Percentiles rank a stretch among this genome's conserved stretches.
These are phyloP conservation scores for Lolium multiflorum DNA, from an alignment of 176 grass and related monocot genomes.

Conservation along the genomic window DNA sequence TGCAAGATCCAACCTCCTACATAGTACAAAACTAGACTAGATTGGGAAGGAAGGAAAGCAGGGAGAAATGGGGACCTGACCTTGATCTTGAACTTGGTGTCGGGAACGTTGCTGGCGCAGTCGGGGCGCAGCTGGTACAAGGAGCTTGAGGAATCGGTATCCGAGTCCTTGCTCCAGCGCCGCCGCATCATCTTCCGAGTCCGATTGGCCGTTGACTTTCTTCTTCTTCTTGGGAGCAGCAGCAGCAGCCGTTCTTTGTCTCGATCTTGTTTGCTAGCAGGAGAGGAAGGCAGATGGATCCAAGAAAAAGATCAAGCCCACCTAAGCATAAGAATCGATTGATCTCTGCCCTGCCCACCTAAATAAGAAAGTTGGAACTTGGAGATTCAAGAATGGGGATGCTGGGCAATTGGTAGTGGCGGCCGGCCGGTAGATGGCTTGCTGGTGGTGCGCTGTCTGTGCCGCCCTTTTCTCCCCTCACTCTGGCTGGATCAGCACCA, in stretches of 20 bases:
- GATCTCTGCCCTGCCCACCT: too few relatives aligned
- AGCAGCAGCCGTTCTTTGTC: too few relatives aligned
- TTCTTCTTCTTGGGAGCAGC: not conserved
- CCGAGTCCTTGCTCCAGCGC: conserved; percentile 22
- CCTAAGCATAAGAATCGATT: too few relatives aligned
- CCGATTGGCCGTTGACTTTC: conserved; percentile 8
- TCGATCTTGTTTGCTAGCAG: not conserved
- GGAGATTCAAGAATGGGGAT: not conserved
- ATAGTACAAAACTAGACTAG: not conserved
- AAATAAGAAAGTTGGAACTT: not conserved
- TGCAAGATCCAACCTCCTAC: not conserved
- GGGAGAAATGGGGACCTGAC: not conserved
- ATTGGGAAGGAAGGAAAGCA: not conserved
- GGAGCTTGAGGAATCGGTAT: conserved; percentile 54
- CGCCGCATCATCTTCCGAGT: conserved; percentile 48
- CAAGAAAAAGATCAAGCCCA: not conserved
- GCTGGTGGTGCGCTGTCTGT: not conserved
- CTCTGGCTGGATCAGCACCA: not conserved
- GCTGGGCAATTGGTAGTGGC: not conserved
- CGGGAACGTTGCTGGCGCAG: conserved; percentile 61
- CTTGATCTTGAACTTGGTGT: conserved; percentile 71
- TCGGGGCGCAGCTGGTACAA: conserved; percentile 80
- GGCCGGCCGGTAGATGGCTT: not conserved
- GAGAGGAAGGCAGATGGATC: not conserved
- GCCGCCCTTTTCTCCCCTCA: conserved; percentile 4